A percentile compares a stretch with the other conserved stretches of the same genome.
Conservation (phyloP, 2,329 filamentous ascomycete genomes). For the Colletotrichum costaricense region DNA sequence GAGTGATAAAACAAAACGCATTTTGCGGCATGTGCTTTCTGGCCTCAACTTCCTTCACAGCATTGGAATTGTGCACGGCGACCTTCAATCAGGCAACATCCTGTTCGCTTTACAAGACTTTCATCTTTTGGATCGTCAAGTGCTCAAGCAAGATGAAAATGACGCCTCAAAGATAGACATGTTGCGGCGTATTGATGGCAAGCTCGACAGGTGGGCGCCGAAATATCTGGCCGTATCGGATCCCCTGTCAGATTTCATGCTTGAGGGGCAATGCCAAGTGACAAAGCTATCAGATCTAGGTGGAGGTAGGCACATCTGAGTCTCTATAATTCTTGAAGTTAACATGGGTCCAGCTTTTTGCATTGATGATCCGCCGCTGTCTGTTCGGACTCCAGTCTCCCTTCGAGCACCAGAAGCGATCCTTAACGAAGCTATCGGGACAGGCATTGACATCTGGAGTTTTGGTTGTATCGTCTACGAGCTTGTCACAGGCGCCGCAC, state of each 20-base stretch:
- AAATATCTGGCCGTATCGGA: constrained; percentile 3
- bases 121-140: not conserved
- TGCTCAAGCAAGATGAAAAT: not conserved
- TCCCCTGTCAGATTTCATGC: not conserved
- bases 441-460: constrained; percentile 37
- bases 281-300: constrained; percentile 22
- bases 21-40: constrained; percentile 1
- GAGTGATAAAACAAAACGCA: not conserved
- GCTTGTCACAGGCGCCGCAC: constrained; percentile 32
- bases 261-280: not conserved
- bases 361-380: not conserved
- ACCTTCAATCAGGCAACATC: constrained; percentile 25
- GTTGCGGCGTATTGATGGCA: constrained; percentile 15
- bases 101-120: constrained; percentile 15
- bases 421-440: not conserved
- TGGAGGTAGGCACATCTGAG: not conserved
- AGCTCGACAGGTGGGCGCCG: constrained; percentile 16
- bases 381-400: not conserved
- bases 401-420: constrained; percentile 7
- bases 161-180: not conserved
- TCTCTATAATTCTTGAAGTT: too few species aligned
- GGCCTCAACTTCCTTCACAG: constrained; percentile 23
- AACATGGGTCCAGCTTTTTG: constrained; percentile 1
- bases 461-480: constrained; percentile 39
- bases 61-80: constrained; percentile 24